Evolutionary conservation across 2,329 filamentous ascomycete species (phyloP).

Genomic region (Alternaria novae-zelandiae): DNA sequence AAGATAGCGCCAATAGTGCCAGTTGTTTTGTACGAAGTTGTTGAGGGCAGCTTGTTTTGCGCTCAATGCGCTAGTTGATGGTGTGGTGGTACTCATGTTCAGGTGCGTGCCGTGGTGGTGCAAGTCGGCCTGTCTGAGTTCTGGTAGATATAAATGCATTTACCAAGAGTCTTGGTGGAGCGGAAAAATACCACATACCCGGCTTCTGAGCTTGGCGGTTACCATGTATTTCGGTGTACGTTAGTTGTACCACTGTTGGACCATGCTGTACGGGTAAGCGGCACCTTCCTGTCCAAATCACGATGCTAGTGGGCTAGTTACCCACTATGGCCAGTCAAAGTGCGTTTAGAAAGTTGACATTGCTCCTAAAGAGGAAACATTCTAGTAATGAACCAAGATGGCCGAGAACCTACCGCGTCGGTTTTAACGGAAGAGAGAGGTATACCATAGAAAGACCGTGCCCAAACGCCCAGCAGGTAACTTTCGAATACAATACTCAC

Average conservation of each 20-base stretch:
- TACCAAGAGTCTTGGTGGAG: neutral
- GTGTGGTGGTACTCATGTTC: accelerated
- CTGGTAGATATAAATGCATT: neutral
- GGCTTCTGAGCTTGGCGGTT: neutral
- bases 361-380: neutral
- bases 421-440: neutral
- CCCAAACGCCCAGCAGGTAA: neutral
- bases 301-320: neutral
- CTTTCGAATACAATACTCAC: neutral
- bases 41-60: neutral
- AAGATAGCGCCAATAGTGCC: neutral
- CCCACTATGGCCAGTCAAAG: neutral
- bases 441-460: neutral
- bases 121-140: accelerated
- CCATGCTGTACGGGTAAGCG: neutral
- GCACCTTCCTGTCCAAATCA: neutral
- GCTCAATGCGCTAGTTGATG: neutral
- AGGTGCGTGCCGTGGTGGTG: neutral
- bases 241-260: neutral
- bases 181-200: neutral
- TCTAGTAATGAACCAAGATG: neutral
- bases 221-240: neutral
- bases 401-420: neutral
- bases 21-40: neutral
- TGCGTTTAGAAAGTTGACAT: neutral